Evolutionary conservation across 169 alveolate genomes (phyloP).

Genomic region (Plasmodium gaboni): DNA sequence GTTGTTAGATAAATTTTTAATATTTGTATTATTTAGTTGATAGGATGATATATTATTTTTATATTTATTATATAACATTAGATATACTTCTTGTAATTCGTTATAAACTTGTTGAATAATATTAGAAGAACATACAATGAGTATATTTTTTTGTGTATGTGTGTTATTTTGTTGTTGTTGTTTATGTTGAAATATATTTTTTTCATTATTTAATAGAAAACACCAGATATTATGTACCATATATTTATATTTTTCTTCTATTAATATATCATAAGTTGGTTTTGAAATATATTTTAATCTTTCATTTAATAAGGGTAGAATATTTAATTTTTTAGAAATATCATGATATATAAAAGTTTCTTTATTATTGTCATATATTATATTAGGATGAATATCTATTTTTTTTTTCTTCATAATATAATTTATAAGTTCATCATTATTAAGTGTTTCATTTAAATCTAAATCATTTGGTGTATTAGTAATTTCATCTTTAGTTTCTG

Average conservation of each 20-base stretch:
- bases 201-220: constrained; percentile 51
- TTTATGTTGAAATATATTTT: constrained; percentile 21
- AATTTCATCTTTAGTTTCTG: not conserved
- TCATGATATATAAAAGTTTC: not conserved
- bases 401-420: not conserved
- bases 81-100: constrained; percentile 25
- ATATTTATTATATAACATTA: constrained; percentile 24
- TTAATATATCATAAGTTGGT: constrained; percentile 45
- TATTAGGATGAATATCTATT: not conserved
- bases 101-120: constrained; percentile 11
- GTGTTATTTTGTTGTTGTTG: too few relatives aligned
- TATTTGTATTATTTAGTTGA: not conserved
- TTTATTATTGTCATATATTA: too few relatives aligned
- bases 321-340: constrained; percentile 3
- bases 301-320: constrained; percentile 22
- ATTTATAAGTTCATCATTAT: not conserved
- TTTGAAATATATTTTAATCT: constrained; percentile 38
- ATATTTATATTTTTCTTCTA: constrained; percentile 66
- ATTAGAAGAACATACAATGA: constrained; percentile 43
- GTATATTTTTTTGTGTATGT: constrained; percentile 10
- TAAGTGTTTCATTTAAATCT: not conserved
- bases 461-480: not conserved
- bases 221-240: constrained; percentile 59
- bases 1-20: not conserved
- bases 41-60: not conserved